phyloP scores from a whole-genome alignment of 2,329 filamentous ascomycete species.

The Pyrenophora graminea region DNA sequence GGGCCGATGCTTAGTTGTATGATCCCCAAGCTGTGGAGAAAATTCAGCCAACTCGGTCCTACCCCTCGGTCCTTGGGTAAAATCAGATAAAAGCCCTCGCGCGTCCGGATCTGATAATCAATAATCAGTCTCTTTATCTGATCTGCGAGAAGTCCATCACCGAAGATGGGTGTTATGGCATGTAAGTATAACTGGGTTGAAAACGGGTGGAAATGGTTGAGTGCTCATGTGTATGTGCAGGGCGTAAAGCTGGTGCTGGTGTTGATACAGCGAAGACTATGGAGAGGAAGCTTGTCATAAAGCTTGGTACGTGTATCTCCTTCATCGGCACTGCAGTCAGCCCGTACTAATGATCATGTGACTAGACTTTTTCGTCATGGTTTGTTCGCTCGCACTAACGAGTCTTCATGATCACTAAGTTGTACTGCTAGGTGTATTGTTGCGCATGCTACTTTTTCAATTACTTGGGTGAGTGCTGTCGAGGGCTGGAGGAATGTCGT shows the following conservation, averaged over 20 bases:
- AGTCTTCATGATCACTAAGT: background rate
- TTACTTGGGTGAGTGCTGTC: conserved; percentile 25
- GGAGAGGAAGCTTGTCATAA: conserved; percentile 10
- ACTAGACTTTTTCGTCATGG: conserved; percentile 8
- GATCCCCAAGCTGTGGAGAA: background rate
- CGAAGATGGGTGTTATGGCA: conserved; percentile 1
- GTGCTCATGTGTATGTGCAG: background rate
- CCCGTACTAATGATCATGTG: background rate
- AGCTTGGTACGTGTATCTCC: conserved; percentile 5
- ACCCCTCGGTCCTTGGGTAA: background rate
- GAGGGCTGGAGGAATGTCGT: background rate
- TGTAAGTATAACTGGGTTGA: background rate
- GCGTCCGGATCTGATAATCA: background rate
- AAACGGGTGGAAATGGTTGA: background rate
- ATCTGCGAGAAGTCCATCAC: background rate
- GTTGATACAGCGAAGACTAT: background rate
- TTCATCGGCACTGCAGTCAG: background rate
- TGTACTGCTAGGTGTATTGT: conserved; percentile 20
- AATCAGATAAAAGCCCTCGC: background rate
- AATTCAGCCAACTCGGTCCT: background rate
- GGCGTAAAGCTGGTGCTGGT: background rate
- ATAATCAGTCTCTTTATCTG: conserved; percentile 1
- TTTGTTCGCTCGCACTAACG: background rate
- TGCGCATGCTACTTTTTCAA: conserved; percentile 36
- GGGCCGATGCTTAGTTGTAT: conserved; percentile 1